Base-by-base conservation (phyloP, 352 stramenopile species). In the Phytophthora boehmeriae region DNA sequence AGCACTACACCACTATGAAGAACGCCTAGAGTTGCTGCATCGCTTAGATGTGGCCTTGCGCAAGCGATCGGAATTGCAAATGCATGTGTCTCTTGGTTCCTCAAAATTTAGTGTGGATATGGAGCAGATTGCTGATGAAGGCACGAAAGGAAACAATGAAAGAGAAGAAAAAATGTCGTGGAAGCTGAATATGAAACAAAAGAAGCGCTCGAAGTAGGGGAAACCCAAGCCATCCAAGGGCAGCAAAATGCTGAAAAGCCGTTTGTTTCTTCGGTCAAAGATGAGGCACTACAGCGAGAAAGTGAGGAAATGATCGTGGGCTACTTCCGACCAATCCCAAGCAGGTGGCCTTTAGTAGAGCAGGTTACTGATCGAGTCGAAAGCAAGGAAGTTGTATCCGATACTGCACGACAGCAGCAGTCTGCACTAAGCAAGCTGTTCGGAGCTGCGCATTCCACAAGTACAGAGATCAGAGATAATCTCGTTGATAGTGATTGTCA, bases 301-400 rank as follows among this genome's bases (percentile, higher is more conserved):
- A 70, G 56, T 25, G 51, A 80, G 27, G 56, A 78, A 36, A 76
- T 80, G 68, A 61, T 83, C 59, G 60, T 76, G 4, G 73, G 71
- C 6, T 82, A 82, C 48, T 76, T 77, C 45, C 49, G 68, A 8
- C 62, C 55, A 17, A 48, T 71, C 41, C 51, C 44, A 13, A 28
- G 22, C 16, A 32, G 4, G 10, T 65, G 34, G 52, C 23, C 58
- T 55, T 17, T 19, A 8, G n/a, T 11, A 23, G 22, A 39, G 30
- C 32, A 59, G 11, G 45, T 11, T 14, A 39, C 55, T 5, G 41
- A 56, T 22, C 34, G 16, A 34, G 19, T 57, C 14, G 52, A 57
- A 19, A 20, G 30, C 8, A 45, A 57, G 27, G 34, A 56, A 34
- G 20, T 48, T 22, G 13, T 38, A 5, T 4, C 32, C 17, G 11